Base-by-base conservation (phyloP, 192 early-diverging fungal species). In the Dimargaris verticillata region DNA sequence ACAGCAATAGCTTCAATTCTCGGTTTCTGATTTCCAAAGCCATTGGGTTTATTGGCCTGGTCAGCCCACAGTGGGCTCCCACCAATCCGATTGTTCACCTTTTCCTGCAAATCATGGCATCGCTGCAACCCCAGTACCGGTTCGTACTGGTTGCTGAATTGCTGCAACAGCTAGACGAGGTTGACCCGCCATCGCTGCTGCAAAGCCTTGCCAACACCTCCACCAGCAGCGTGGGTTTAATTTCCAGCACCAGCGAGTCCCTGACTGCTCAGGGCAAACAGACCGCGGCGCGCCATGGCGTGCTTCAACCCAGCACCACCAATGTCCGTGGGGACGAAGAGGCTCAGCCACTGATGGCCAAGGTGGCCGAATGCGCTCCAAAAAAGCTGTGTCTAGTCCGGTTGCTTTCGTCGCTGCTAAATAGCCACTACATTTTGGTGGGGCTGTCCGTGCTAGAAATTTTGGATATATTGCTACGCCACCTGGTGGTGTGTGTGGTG, bases 361-460 rank as follows among this genome's bases (percentile, higher is more conserved):
- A n/a, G 2, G 29, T 12, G 3, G n/a, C 33, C 46, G 62, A 54
- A 28, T 28, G 20, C 28, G 51, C 46, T 33, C 64, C 29, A 48
- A 65, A 67, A 20, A 69, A 64, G 26, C 59, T 67, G 0, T 71
- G 72, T 51, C 61, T 71, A 15, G 69, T 70, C 22, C 67, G 72
- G 25, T 67, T 73, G 12, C 64, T 76, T 9, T 69, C 72, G 44
- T 59, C 62, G 47, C 52, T 73, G 47, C 72, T 76, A 54, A 71
- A 71, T 58, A 63, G 66, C 64, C 72, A 66, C 3, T 71, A 71
- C 33, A 66, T 73, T 4, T 58, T 76, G 59, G 74, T 76, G 6
- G 74, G 74, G 28, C 67, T 73, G 20, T 76, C 74, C 1, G 74
- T 71, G 10, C 70, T 76, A 67, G 74, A 76, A 53, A 72, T 67